Conservation (phyloP, 2,329 filamentous ascomycete genomes). For the Leptographium galeiforme region DNA sequence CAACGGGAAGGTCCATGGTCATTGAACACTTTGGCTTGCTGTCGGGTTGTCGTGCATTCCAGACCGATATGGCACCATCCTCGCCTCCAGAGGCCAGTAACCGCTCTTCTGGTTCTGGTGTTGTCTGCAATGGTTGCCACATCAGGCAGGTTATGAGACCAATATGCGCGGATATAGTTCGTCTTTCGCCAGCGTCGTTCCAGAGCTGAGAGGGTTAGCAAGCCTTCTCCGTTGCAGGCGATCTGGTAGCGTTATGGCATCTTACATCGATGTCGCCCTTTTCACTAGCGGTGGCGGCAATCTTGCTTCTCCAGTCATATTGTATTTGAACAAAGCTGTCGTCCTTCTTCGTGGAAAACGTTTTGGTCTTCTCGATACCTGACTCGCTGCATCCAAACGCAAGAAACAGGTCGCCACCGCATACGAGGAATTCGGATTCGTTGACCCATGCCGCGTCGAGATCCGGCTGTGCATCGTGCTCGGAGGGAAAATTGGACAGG, state of each 20-base stretch:
- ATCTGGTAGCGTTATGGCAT: conserved; percentile 2
- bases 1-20: conserved; percentile 43
- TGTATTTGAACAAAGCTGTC: conserved; percentile 42
- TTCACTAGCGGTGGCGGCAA: conserved; percentile 46
- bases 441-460: conserved; percentile 48
- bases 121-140: conserved; percentile 43
- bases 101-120: conserved; percentile 31
- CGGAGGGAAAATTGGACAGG: conserved; percentile 31
- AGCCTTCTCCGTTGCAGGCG: not conserved
- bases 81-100: conserved; percentile 49
- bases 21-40: conserved; percentile 44
- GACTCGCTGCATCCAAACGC: conserved; percentile 33
- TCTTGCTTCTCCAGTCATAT: conserved; percentile 38
- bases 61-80: conserved; percentile 48
- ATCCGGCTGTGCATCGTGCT: conserved; percentile 36
- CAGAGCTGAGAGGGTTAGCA: conserved; percentile 29
- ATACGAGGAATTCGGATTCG: conserved; percentile 43
- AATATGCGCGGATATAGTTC: conserved; percentile 44
- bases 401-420: conserved; percentile 41
- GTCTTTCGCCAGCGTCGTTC: conserved; percentile 38
- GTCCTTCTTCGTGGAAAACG: conserved; percentile 38
- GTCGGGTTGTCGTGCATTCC: conserved; percentile 43
- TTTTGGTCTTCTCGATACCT: conserved; percentile 30
- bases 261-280: conserved; percentile 48
- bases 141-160: conserved; percentile 43